phyloP scores from a whole-genome alignment of 768 basidiomycete genomes.

The Boletus huronensis region DNA sequence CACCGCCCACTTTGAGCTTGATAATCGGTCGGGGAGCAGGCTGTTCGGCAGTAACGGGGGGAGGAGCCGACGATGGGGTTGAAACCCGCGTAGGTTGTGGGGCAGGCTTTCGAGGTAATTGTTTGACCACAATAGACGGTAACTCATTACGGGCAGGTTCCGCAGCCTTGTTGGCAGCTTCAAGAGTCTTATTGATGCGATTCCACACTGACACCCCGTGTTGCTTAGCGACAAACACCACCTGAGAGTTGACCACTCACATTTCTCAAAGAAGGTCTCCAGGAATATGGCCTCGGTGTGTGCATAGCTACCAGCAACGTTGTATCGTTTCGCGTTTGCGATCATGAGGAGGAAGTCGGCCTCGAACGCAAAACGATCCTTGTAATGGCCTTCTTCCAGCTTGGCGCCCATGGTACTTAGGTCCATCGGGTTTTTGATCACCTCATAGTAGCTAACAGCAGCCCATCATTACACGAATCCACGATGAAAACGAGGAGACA shows the following conservation, averaged over 20 bases:
- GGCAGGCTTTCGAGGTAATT: slow-evolving; percentile 17
- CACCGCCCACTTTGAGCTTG: slow-evolving; percentile 62
- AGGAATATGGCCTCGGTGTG: slow-evolving; percentile 72
- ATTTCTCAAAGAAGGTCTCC: slow-evolving; percentile 81
- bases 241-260: slow-evolving; percentile 43
- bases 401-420: slow-evolving; percentile 85
- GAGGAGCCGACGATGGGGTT: slow-evolving; percentile 14
- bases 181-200: slow-evolving; percentile 80
- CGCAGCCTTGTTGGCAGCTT: slow-evolving; percentile 53
- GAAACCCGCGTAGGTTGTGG: slow-evolving; percentile 10
- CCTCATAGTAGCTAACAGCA: slow-evolving; percentile 74
- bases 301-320: slow-evolving; percentile 64
- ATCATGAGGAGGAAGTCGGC: slow-evolving; percentile 88
- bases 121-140: slow-evolving; percentile 26
- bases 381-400: slow-evolving; percentile 81
- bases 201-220: slow-evolving; percentile 66
- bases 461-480: not conserved
- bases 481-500: not conserved
- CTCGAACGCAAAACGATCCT: slow-evolving; percentile 78
- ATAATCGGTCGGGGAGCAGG: slow-evolving; percentile 52
- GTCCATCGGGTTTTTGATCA: slow-evolving; percentile 95
- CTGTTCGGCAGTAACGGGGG: slow-evolving; percentile 21
- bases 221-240: slow-evolving; percentile 7
- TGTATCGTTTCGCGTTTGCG: slow-evolving; percentile 83
- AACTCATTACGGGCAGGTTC: slow-evolving; percentile 23